Evolutionary conservation across 768 basidiomycete genomes (phyloP).

Genomic region (Podaxis pistillaris): DNA sequence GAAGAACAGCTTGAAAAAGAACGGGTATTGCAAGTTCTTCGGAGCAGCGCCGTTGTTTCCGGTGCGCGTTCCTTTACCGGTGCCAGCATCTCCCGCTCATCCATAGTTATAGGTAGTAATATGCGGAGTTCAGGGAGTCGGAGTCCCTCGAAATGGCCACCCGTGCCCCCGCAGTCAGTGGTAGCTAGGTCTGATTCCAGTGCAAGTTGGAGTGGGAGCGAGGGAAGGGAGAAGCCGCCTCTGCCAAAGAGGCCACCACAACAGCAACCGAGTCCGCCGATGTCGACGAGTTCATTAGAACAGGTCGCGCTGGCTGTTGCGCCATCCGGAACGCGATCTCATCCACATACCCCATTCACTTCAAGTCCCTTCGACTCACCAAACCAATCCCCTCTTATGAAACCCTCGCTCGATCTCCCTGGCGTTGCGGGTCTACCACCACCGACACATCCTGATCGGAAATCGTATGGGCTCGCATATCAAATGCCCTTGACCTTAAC

Average conservation of each 20-base stretch:
- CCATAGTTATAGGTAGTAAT: slow-evolving; percentile 33
- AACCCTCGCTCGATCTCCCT: background rate
- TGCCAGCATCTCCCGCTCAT: slow-evolving; percentile 31
- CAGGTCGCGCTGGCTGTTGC: slow-evolving; percentile 42
- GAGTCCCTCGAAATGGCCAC: slow-evolving; percentile 18
- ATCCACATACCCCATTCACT: slow-evolving; percentile 5
- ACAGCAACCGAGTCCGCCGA: slow-evolving; percentile 35
- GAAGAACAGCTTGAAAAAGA: slow-evolving; percentile 69
- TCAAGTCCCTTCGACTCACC: slow-evolving; percentile 23
- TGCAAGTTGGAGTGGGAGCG: slow-evolving; percentile 6
- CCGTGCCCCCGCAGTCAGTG: slow-evolving; percentile 1
- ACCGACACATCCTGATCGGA: slow-evolving; percentile 58
- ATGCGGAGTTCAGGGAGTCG: slow-evolving; percentile 17
- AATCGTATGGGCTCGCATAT: slow-evolving; percentile 21
- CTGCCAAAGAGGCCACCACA: slow-evolving; percentile 29
- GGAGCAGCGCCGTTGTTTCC: slow-evolving; percentile 48
- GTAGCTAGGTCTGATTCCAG: slow-evolving; percentile 7
- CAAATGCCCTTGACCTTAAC: background rate
- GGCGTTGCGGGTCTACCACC: slow-evolving; percentile 24
- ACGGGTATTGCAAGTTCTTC: slow-evolving; percentile 68
- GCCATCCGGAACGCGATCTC: slow-evolving; percentile 8
- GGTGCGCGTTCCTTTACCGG: slow-evolving; percentile 32
- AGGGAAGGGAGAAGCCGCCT: slow-evolving; percentile 21
- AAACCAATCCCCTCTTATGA: background rate
- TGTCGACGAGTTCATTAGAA: slow-evolving; percentile 44